Evolutionary conservation across 2,329 filamentous ascomycete species (phyloP).

Genomic region (Claviceps citrina): DNA sequence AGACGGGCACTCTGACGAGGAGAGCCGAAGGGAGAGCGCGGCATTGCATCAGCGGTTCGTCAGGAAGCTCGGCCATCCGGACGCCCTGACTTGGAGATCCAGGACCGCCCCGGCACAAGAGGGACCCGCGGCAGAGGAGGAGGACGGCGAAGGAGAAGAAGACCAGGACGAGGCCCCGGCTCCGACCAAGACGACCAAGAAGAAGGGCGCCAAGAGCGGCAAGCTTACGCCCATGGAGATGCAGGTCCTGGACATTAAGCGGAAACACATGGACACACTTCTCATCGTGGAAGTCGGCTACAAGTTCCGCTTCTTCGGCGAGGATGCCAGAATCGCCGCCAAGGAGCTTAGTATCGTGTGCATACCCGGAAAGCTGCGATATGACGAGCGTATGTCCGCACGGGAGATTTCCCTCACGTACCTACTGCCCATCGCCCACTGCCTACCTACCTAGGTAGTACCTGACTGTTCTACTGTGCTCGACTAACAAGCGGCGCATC

Average conservation of each 20-base stretch:
- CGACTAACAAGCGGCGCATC: constrained; percentile 5
- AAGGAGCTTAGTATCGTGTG: constrained; percentile 91
- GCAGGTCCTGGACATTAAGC: constrained; percentile 87
- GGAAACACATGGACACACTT: constrained; percentile 74
- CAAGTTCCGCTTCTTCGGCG: constrained; percentile 94
- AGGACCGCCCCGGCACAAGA: constrained; percentile 36
- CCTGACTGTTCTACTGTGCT: no score
- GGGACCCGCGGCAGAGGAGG: constrained; percentile 36
- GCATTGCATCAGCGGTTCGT: constrained; percentile 73
- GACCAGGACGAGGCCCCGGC: constrained; percentile 34
- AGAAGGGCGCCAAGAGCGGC: constrained; percentile 52
- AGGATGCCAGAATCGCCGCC: constrained; percentile 77
- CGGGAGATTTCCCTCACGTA: no score
- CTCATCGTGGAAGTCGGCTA: constrained; percentile 93
- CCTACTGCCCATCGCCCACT: no score
- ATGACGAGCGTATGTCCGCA: constrained; percentile 73
- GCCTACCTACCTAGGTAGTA: no score
- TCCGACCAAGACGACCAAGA: constrained; percentile 34
- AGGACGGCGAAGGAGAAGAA: constrained; percentile 33
- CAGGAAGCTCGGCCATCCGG: constrained; percentile 73
- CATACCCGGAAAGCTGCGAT: constrained; percentile 87
- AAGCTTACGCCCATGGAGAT: constrained; percentile 92
- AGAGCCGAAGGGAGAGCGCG: constrained; percentile 43
- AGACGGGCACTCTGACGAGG: constrained; percentile 32
- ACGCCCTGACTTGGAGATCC: constrained; percentile 56